Evolutionary conservation across 495 filamentous ascomycete genomes (phyloP), one percentile per base, ranked within the genome.

Genomic region (Podospora australis): DNA sequence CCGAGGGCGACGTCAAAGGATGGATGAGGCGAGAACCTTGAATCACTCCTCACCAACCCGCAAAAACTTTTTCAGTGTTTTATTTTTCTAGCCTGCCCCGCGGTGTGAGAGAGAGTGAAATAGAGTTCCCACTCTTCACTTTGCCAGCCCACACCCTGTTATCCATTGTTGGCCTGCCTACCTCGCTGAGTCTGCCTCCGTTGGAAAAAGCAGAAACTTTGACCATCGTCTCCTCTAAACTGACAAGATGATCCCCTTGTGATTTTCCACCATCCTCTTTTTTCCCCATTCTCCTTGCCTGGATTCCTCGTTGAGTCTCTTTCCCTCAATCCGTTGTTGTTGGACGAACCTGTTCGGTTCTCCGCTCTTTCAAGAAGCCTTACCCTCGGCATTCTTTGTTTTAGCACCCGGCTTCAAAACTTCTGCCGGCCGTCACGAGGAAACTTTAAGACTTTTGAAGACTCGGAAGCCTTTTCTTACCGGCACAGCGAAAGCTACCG

Each of bases 331-430:
- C n/a, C n/a, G n/a, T n/a, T n/a, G n/a, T n/a, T n/a, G n/a, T n/a
- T n/a, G n/a, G n/a, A n/a, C n/a, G n/a, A n/a, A n/a, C n/a, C n/a
- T n/a, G n/a, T n/a, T n/a, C n/a, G n/a, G n/a, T n/a, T n/a, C n/a
- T n/a, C n/a, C n/a, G n/a, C 25, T 47, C n/a, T 30, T 44, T 44
- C 38, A 14, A 42, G 28, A 16, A 19, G 20, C 3, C 32, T 17
- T 60, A 53, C 39, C 57, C 60, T 64, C 62, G 62, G 62, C 62
- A 64, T 58, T 62, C 53, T 55, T 53, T 57, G 46, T 60, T 46
- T 17, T 38, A 30, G 36, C 44, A 41, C 38, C 20, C 45, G 40
- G 50, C 32, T 41, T 30, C 36, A 44, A 50, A 42, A 54, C 32
- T 50, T 48, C 39, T 39, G 23, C 20, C 26, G 29, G 28, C 16